A percentile compares a stretch with the other conserved stretches of the same genome.
Evolutionary conservation across 2,329 filamentous ascomycete genomes (phyloP).

Genomic region (Claviceps sorghi): DNA sequence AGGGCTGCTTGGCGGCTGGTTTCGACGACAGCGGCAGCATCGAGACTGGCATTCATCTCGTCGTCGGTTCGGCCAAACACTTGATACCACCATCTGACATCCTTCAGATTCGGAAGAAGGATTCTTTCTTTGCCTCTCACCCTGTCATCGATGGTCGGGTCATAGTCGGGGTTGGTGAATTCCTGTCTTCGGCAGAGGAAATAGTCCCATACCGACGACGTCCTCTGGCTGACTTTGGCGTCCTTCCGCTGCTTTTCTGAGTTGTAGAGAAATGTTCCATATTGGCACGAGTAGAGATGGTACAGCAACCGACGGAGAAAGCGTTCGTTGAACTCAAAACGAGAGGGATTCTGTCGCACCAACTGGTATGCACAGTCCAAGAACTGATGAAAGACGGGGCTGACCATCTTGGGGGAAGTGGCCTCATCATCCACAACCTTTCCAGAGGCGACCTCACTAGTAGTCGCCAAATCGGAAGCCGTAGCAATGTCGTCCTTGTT

Average conservation of each 20-base stretch:
- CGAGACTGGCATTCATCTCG: slow-evolving; percentile 73
- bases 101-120: slow-evolving; percentile 60
- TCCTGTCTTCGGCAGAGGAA: slow-evolving; percentile 69
- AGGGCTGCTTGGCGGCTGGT: slow-evolving; percentile 24
- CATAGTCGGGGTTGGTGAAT: slow-evolving; percentile 72
- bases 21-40: slow-evolving; percentile 38
- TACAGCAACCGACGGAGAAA: slow-evolving; percentile 83
- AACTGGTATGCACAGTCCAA: slow-evolving; percentile 89
- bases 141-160: slow-evolving; percentile 60
- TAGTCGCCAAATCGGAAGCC: slow-evolving; percentile 38
- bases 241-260: slow-evolving; percentile 78
- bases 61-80: slow-evolving; percentile 72
- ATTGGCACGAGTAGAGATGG: slow-evolving; percentile 90
- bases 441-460: slow-evolving; percentile 24
- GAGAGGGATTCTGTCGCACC: slow-evolving; percentile 66
- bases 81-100: slow-evolving; percentile 90
- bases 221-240: slow-evolving; percentile 51
- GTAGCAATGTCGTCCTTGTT: slow-evolving; percentile 35
- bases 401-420: slow-evolving; percentile 79
- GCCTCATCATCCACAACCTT: slow-evolving; percentile 41
- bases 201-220: slow-evolving; percentile 88
- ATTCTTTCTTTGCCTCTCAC: slow-evolving; percentile 68
- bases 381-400: slow-evolving; percentile 95
- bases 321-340: slow-evolving; percentile 93
- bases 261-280: slow-evolving; percentile 92